Evolutionary conservation across 2,329 filamentous ascomycete genomes (phyloP), one percentile per base, ranked within the genome.

Genomic region (Penicillium sumatraense): DNA sequence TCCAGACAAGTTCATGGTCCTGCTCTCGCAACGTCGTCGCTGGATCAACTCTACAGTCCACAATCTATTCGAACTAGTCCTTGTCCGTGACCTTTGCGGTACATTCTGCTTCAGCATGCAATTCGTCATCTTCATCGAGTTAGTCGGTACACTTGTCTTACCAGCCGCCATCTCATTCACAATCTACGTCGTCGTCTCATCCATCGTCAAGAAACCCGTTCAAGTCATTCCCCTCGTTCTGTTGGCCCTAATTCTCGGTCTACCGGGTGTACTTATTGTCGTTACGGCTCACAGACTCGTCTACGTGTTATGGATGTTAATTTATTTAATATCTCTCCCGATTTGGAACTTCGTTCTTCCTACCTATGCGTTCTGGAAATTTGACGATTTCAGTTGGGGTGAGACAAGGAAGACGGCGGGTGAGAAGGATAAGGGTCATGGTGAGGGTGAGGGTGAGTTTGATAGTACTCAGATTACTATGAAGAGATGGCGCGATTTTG

Each of bases 61-160:
- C 81, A 99, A 99, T 72, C 81, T 99, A 41, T 97, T 99, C 90
- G 95, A 99, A 76, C 85, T 99, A 56, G 87, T 98, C 49, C 85
- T 99, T 29, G 96, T 99, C 41, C 87, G 93, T 61, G 95, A 99
- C 79, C 85, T 99, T 14, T 99, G 95, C 71, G 95, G 95, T 63
- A 99, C 95, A 3, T 99, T 99, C 80, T 99, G 96, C 81, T 99
- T 99, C 82, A 96, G 91, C 75, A 99, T 99, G 95, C 95, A 99
- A 77, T 99, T 99, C 72, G 89, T 99, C 62, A 89, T 99, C 60
- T 96, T 93, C 72, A 90, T 99, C 69, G 95, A 99, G 77, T 82
- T 99, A 52, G 84, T 98, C 52, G 95, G 95, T 67, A 99, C 96
- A 1, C 81, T 99, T 51, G 95, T 99, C 10, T 83, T 99, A 20